A percentile compares a stretch with the other conserved stretches of the same genome.
These are phyloP conservation scores for Cordia subcordata DNA, from an alignment of 257 asterid genomes.

Conservation along the genomic window DNA sequence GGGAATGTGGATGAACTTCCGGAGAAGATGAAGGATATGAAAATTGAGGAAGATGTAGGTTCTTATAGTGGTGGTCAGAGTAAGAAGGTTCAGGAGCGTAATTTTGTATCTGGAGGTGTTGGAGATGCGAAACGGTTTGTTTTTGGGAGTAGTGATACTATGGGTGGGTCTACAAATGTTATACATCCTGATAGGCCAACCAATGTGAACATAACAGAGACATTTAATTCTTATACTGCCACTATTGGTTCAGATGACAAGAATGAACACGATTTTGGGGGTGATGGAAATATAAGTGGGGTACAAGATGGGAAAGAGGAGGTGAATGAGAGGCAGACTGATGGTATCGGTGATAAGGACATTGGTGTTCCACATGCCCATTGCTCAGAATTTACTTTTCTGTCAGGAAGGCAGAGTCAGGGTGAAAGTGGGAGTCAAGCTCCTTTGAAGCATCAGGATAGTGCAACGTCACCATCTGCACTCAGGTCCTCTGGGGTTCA, in stretches of 20 bases:
- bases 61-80: conserved; percentile 7
- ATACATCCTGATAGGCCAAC: conserved; percentile 29
- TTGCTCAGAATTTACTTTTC: conserved; percentile 41
- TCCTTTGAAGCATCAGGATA: conserved; percentile 28
- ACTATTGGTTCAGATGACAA: conserved; percentile 17
- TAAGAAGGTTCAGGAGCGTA: conserved; percentile 11
- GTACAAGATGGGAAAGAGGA: conserved; percentile 16
- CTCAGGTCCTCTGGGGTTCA: conserved; percentile 31
- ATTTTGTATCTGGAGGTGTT: conserved; percentile 1
- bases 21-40: conserved; percentile 18
- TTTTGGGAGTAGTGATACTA: conserved; percentile 14
- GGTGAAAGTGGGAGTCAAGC: conserved; percentile 15
- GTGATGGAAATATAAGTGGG: conserved; percentile 17
- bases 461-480: conserved; percentile 25
- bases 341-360: conserved; percentile 24
- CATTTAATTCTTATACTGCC: conserved; percentile 17
- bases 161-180: conserved; percentile 21
- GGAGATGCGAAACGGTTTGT: background rate
- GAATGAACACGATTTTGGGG: conserved; percentile 11
- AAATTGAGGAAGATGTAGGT: conserved; percentile 10
- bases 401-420: conserved; percentile 30
- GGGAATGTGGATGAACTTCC: conserved; percentile 13
- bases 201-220: conserved; percentile 30
- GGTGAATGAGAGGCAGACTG: conserved; percentile 18
- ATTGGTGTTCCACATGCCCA: conserved; percentile 25